These are phyloP conservation scores for Cudoniella acicularis DNA, from an alignment of 495 filamentous ascomycete genomes.

Conservation along the genomic window DNA sequence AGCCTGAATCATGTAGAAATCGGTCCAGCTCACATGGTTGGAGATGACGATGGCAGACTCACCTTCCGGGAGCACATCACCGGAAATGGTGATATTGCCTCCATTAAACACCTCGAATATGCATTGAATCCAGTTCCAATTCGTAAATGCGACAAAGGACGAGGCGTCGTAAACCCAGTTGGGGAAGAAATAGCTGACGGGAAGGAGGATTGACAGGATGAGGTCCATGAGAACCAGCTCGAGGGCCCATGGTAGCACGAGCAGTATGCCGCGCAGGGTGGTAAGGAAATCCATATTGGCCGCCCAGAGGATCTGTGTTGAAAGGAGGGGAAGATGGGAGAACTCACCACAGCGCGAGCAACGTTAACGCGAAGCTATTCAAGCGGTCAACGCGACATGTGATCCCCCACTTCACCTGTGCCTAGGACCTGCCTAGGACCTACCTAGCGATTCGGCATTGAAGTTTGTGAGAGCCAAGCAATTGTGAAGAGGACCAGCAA, in stretches of 20 bases:
- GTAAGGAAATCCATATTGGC: constrained; percentile 16
- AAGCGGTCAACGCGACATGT: no score
- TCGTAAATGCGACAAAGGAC: constrained; percentile 43
- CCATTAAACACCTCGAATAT: constrained; percentile 48
- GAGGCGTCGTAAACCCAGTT: constrained; percentile 43
- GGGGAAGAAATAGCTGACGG: constrained; percentile 42
- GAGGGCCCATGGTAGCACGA: constrained; percentile 46
- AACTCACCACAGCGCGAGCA: no score
- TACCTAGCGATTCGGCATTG: no score
- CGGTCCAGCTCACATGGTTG: constrained; percentile 56
- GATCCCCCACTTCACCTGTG: no score
- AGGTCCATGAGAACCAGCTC: constrained; percentile 46
- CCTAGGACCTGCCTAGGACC: no score
- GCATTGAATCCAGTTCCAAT: constrained; percentile 50
- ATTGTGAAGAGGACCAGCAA: no score
- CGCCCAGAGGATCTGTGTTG: background rate
- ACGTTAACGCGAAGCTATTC: no score
- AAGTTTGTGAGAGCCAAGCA: no score
- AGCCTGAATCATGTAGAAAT: constrained; percentile 59
- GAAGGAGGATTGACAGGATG: constrained; percentile 48
- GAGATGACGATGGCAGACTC: constrained; percentile 54
- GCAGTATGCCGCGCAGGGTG: constrained; percentile 37
- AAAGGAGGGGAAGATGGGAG: background rate
- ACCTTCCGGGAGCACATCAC: constrained; percentile 37
- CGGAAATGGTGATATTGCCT: constrained; percentile 46